Conservation (phyloP, 2,329 filamentous ascomycete species). For the Aspergillus niger region DNA sequence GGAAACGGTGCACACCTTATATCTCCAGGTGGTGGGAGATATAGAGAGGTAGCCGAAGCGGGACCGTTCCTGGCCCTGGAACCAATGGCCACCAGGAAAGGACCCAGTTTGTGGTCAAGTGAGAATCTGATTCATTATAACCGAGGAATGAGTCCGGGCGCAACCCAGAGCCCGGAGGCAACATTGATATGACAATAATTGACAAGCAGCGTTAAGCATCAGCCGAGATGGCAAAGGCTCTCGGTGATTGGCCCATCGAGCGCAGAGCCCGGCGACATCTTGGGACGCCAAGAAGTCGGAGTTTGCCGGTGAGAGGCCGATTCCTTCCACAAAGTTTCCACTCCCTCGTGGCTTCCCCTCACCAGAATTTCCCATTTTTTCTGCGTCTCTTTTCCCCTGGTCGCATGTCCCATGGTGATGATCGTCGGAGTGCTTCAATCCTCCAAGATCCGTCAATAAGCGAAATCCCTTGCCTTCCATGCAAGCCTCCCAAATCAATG, state of each 20-base stretch:
- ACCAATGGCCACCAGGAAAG: slow-evolving; percentile 5
- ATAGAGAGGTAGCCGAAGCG: slow-evolving; percentile 59
- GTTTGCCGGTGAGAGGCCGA: slow-evolving; percentile 13
- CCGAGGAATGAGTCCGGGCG: slow-evolving; percentile 26
- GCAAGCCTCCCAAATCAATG: neutral
- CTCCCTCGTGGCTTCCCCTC: slow-evolving; percentile 13
- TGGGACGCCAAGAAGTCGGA: slow-evolving; percentile 13
- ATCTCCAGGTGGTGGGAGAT: slow-evolving; percentile 24
- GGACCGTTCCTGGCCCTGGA: slow-evolving; percentile 73
- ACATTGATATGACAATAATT: slow-evolving; percentile 15
- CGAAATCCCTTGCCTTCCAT: neutral
- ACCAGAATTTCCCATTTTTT: neutral
- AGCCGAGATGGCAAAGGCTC: slow-evolving; percentile 9
- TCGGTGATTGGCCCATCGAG: slow-evolving; percentile 15
- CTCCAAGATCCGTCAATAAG: neutral
- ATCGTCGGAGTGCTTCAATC: neutral
- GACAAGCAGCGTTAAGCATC: slow-evolving; percentile 25
- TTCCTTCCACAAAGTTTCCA: slow-evolving; percentile 6
- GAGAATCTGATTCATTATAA: slow-evolving; percentile 16
- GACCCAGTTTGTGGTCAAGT: slow-evolving; percentile 13
- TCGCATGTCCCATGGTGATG: neutral
- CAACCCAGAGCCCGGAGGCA: slow-evolving; percentile 29
- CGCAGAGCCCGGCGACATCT: slow-evolving; percentile 3
- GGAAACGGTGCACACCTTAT: slow-evolving; percentile 28
- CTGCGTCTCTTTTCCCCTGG: neutral